Percentiles rank a stretch among this genome's conserved stretches.
These are phyloP conservation scores for Aspergillus taichungensis DNA, from an alignment of 495 filamentous ascomycete genomes.

Conservation along the genomic window DNA sequence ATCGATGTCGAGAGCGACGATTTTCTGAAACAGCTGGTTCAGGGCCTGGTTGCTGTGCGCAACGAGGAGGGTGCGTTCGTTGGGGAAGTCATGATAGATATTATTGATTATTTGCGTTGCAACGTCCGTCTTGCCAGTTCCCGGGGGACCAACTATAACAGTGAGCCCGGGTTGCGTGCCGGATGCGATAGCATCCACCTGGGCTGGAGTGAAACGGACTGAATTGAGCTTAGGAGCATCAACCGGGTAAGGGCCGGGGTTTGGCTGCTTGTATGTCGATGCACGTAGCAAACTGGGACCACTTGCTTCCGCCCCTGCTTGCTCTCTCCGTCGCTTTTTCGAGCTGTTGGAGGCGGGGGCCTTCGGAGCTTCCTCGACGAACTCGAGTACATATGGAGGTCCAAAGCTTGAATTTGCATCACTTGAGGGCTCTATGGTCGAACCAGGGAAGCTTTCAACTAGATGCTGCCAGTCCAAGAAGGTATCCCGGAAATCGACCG, in stretches of 20 bases:
- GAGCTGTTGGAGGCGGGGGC: constrained; percentile 45
- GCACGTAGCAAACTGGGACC: constrained; percentile 62
- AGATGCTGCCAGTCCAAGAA: constrained; percentile 95
- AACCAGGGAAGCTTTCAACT: constrained; percentile 75
- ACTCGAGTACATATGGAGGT: constrained; percentile 79
- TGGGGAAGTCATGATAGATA: constrained; percentile 95
- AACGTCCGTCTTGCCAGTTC: constrained; percentile 97
- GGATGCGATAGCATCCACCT: constrained; percentile 87
- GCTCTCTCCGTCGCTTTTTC: constrained; percentile 75
- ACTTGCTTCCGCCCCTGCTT: constrained; percentile 53
- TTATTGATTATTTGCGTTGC: constrained; percentile 98
- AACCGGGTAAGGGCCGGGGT: constrained; percentile 83
- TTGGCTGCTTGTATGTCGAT: constrained; percentile 85
- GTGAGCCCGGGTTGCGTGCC: constrained; percentile 93
- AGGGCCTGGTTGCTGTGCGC: constrained; percentile 97
- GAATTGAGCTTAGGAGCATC: constrained; percentile 78
- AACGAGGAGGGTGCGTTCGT: constrained; percentile 83
- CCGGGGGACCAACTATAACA: constrained; percentile 89
- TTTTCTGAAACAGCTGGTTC: constrained; percentile 99
- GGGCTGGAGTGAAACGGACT: constrained; percentile 82
- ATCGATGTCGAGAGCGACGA: constrained; percentile 88
- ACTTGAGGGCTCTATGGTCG: constrained; percentile 67
- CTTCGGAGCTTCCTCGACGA: constrained; percentile 37
- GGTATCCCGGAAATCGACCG: constrained; percentile 85
- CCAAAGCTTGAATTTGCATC: constrained; percentile 64